Percentiles rank a stretch among this genome's conserved stretches.
These are phyloP conservation scores for Aspergillus quadricinctus DNA, from an alignment of 2,329 filamentous ascomycete genomes.

Conservation along the genomic window DNA sequence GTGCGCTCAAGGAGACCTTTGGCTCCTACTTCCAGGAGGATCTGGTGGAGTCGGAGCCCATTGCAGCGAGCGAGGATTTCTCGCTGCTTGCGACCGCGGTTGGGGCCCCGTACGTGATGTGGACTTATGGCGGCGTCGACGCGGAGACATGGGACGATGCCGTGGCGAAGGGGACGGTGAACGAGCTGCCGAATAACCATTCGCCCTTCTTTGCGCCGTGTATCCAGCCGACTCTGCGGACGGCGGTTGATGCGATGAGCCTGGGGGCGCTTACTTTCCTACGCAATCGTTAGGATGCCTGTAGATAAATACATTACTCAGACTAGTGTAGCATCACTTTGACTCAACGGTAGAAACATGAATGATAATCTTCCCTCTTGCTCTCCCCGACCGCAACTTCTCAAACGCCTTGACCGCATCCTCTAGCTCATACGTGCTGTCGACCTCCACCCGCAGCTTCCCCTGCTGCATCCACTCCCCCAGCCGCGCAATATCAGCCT, in stretches of 20 bases:
- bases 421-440: conserved; percentile 53
- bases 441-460: conserved; percentile 54
- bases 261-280: conserved; percentile 46
- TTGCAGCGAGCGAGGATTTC: conserved; percentile 55
- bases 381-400: conserved; percentile 53
- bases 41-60: conserved; percentile 36
- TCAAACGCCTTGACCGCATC: conserved; percentile 56
- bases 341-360: conserved; percentile 19
- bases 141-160: conserved; percentile 46
- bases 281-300: background rate
- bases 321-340: background rate
- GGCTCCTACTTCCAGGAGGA: conserved; percentile 41
- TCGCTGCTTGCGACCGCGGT: conserved; percentile 49
- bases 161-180: conserved; percentile 42
- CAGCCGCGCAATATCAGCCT: conserved; percentile 47
- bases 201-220: conserved; percentile 54
- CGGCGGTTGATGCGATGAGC: conserved; percentile 49
- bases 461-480: conserved; percentile 55
- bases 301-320: background rate
- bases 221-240: conserved; percentile 52
- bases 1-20: conserved; percentile 43
- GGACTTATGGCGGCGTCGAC: conserved; percentile 53
- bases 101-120: conserved; percentile 51
- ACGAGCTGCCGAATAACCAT: conserved; percentile 55
- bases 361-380: conserved; percentile 58